Evolutionary conservation across 495 filamentous ascomycete genomes (phyloP).

Genomic region (Cryomyces minteri): DNA sequence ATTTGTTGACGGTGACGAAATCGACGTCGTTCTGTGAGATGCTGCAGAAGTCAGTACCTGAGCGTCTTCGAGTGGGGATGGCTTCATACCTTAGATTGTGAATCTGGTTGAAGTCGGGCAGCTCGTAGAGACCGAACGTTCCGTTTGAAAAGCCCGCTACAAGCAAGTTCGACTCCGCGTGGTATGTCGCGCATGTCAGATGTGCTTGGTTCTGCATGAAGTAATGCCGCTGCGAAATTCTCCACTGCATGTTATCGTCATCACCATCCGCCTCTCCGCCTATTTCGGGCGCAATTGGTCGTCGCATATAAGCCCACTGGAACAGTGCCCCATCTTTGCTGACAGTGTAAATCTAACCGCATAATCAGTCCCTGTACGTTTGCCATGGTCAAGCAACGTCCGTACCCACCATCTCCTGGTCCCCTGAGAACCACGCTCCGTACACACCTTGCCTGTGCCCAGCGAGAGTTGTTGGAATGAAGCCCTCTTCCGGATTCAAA

Average conservation of each 20-base stretch:
- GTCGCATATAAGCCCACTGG: constrained; percentile 39
- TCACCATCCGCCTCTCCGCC: constrained; percentile 36
- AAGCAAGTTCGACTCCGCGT: constrained; percentile 67
- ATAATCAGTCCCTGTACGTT: constrained; percentile 23
- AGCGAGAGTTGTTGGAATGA: constrained; percentile 71
- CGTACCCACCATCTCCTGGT: constrained; percentile 54
- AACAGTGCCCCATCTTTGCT: constrained; percentile 52
- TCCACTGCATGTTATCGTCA: constrained; percentile 52
- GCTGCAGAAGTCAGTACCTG: constrained; percentile 26
- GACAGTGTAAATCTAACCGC: constrained; percentile 34
- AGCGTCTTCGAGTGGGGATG: constrained; percentile 4
- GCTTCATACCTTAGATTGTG: constrained; percentile 50
- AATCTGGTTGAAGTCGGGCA: constrained; percentile 93
- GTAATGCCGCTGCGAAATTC: constrained; percentile 71
- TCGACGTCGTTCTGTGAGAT: constrained; percentile 95
- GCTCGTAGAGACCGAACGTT: constrained; percentile 80
- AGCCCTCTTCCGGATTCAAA: constrained; percentile 67
- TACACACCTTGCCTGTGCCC: constrained; percentile 78
- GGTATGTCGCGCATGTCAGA: constrained; percentile 74
- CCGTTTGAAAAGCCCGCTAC: constrained; percentile 92
- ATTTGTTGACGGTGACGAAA: constrained; percentile 77
- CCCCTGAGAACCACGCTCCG: constrained; percentile 79
- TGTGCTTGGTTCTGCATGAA: constrained; percentile 83
- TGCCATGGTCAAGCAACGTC: background rate
- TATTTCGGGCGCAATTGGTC: constrained; percentile 17